A percentile compares a stretch with the other conserved stretches of the same genome.
phyloP scores from a whole-genome alignment of 176 grass and related monocot genomes.

The Aegilops umbellulata region DNA sequence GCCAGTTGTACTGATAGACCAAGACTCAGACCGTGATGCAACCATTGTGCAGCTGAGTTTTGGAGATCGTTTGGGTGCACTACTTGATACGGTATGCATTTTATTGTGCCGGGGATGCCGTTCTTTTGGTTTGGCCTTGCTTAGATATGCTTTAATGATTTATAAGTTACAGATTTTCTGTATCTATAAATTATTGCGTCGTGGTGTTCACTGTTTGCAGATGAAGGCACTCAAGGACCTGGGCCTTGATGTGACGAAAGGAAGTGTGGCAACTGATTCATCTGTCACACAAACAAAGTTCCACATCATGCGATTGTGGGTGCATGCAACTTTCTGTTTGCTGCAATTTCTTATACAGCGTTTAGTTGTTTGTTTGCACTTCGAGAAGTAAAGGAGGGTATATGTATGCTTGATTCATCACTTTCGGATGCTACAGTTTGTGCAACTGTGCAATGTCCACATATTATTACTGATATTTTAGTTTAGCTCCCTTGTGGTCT shows the following conservation, averaged over 20 bases:
- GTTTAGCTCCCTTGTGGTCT: not conserved
- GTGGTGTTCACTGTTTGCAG: slow-evolving; percentile 57
- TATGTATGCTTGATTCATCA: not conserved
- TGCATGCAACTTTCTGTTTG: slow-evolving; percentile 43
- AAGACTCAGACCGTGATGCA: slow-evolving; percentile 83
- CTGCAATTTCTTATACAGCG: slow-evolving; percentile 7
- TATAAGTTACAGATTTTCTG: not conserved
- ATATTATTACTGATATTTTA: not conserved
- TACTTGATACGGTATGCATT: slow-evolving; percentile 82
- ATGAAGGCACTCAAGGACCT: slow-evolving; percentile 93
- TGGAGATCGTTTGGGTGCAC: slow-evolving; percentile 82
- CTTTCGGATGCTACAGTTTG: not conserved
- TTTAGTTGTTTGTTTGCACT: slow-evolving; percentile 21
- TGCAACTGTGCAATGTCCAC: not conserved
- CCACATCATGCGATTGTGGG: slow-evolving; percentile 83
- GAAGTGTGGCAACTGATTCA: slow-evolving; percentile 78
- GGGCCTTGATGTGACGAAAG: slow-evolving; percentile 91
- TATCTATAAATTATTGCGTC: slow-evolving; percentile 35
- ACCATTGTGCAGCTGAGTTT: slow-evolving; percentile 95
- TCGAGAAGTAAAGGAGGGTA: slow-evolving; percentile 1
- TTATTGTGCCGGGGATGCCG: not conserved
- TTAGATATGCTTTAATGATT: not conserved
- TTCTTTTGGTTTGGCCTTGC: slow-evolving; percentile 5
- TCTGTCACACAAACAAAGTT: slow-evolving; percentile 78
- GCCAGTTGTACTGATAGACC: slow-evolving; percentile 87